Conservation (phyloP, 192 early-diverging fungal species). For the Mortierella alpina region DNA sequence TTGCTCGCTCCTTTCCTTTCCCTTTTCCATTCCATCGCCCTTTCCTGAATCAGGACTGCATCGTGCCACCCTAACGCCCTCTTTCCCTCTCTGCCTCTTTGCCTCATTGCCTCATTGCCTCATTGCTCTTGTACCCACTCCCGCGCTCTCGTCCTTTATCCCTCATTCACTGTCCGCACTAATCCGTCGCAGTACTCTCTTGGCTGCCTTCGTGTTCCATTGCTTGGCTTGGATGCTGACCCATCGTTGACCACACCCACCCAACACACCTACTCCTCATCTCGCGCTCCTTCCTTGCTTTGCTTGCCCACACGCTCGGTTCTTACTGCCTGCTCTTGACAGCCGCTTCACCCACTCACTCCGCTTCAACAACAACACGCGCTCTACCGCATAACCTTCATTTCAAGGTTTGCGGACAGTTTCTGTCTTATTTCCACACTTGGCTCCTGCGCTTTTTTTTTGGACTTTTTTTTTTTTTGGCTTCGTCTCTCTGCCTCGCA, state of each 20-base stretch:
- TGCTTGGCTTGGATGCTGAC: no score
- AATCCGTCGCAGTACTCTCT: neutral
- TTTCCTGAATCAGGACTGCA: neutral
- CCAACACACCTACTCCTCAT: no score
- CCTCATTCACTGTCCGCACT: neutral
- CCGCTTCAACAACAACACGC: no score
- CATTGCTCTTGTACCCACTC: slow-evolving; percentile 9
- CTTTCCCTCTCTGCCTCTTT: slow-evolving; percentile 9
- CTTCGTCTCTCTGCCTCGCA: neutral
- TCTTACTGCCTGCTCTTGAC: no score
- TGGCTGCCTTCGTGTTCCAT: neutral
- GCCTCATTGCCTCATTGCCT: neutral
- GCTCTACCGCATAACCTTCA: no score
- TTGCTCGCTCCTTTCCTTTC: neutral
- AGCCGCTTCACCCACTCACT: no score
- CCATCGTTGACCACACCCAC: no score
- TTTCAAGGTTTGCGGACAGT: no score
- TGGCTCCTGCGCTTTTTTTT: neutral
- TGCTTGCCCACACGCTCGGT: no score
- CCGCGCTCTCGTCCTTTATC: neutral
- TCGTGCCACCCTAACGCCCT: neutral
- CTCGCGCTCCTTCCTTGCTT: no score
- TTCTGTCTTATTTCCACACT: no score
- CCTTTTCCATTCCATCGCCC: neutral
- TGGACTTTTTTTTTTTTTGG: neutral